Evolutionary conservation across 2,329 filamentous ascomycete species (phyloP).

Genomic region (Phoma sp.): DNA sequence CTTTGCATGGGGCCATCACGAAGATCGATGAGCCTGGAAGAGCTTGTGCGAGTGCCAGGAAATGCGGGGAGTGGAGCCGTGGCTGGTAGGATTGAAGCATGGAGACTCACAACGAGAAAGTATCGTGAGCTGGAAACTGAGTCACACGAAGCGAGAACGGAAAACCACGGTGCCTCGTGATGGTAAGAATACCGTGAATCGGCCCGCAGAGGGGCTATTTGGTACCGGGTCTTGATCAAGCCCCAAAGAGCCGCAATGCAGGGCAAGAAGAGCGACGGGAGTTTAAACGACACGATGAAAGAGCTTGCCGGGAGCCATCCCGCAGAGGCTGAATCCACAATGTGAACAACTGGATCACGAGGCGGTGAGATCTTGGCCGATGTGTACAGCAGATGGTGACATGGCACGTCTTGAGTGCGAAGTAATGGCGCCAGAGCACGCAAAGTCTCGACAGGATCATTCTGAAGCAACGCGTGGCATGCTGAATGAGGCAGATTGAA

Average conservation of each 20-base stretch:
- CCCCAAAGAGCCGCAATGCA: slow-evolving; percentile 21
- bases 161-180: neutral
- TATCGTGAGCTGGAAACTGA: neutral
- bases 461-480: slow-evolving; percentile 26
- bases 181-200: neutral
- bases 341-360: neutral
- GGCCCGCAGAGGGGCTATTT: neutral
- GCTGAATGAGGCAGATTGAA: slow-evolving; percentile 14
- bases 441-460: slow-evolving; percentile 25
- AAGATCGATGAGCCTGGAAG: neutral
- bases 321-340: neutral
- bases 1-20: neutral
- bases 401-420: slow-evolving; percentile 21
- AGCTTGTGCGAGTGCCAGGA: neutral
- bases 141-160: neutral
- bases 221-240: slow-evolving; percentile 3
- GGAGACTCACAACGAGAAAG: neutral
- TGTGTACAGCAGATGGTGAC: slow-evolving; percentile 22
- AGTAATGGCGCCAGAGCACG: slow-evolving; percentile 26
- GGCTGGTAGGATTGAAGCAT: neutral
- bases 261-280: slow-evolving; percentile 8
- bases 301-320: slow-evolving; percentile 2
- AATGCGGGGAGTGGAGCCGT: slow-evolving; percentile 1
- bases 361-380: slow-evolving; percentile 17
- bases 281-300: neutral